These are phyloP conservation scores for Cryptococcus floricola DNA, from an alignment of 1,284 basidiomycete genomes.

Conservation along the genomic window DNA sequence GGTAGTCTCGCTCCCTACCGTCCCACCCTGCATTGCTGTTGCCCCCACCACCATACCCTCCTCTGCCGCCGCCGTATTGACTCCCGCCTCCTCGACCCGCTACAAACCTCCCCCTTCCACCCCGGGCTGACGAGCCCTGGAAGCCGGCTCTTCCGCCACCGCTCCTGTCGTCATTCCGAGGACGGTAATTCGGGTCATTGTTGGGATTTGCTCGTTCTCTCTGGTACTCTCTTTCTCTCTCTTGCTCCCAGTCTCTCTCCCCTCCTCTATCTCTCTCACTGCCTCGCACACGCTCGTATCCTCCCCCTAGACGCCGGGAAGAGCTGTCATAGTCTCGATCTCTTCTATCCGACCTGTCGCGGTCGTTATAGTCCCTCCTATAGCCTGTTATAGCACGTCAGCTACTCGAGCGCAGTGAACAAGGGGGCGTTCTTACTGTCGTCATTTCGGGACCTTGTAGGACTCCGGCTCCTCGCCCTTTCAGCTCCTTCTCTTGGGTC, in stretches of 20 bases:
- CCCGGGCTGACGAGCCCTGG: neutral
- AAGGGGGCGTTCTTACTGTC: neutral
- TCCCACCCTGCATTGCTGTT: slow-evolving; percentile 19
- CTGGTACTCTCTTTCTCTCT: slow-evolving; percentile 39
- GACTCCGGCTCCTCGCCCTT: neutral
- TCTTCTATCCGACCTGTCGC: neutral
- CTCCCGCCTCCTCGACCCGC: neutral
- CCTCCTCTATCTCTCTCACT: neutral
- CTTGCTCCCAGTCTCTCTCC: slow-evolving; percentile 44
- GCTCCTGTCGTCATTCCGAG: slow-evolving; percentile 4
- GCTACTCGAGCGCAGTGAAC: neutral
- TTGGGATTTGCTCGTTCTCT: slow-evolving; percentile 13
- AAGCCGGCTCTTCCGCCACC: slow-evolving; percentile 2
- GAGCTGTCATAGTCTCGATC: neutral
- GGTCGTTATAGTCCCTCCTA: neutral
- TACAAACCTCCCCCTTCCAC: neutral
- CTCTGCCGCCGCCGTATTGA: slow-evolving; percentile 2
- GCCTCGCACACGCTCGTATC: neutral
- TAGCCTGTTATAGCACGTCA: neutral
- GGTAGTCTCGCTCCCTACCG: slow-evolving; percentile 23
- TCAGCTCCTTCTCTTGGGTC: neutral
- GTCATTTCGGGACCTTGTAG: neutral
- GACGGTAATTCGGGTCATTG: slow-evolving; percentile 35
- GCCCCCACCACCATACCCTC: slow-evolving; percentile 4
- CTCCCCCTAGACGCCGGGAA: neutral